Conservation (phyloP, 2,329 filamentous ascomycete genomes). For the Aspergillus felis region DNA sequence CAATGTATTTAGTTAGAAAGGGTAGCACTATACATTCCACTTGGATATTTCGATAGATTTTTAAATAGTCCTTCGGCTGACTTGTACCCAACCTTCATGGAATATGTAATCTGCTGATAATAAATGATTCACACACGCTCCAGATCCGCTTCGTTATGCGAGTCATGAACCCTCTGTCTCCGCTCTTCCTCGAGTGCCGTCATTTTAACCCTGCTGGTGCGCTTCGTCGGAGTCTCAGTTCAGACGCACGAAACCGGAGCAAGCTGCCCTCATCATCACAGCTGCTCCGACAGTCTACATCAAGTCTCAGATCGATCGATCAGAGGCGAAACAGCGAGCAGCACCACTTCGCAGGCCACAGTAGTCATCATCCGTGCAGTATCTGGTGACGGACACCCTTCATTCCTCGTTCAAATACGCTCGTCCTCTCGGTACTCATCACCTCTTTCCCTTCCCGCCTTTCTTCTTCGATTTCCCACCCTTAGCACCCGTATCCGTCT, state of each 20-base stretch:
- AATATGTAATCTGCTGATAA: not conserved
- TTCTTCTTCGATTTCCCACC: slow-evolving; percentile 51
- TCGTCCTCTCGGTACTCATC: slow-evolving; percentile 7
- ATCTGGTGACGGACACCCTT: not conserved
- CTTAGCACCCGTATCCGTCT: slow-evolving; percentile 20
- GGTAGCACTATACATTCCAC: slow-evolving; percentile 18
- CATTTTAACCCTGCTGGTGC: not conserved
- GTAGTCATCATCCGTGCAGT: not conserved
- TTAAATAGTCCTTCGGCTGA: not conserved
- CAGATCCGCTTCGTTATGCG: not conserved
- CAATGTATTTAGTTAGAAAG: slow-evolving; percentile 18
- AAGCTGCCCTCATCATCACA: not conserved
- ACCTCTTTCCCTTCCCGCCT: slow-evolving; percentile 71
- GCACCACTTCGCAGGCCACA: not conserved
- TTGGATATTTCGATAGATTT: slow-evolving; percentile 11
- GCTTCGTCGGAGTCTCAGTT: not conserved
- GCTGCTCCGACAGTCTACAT: not conserved
- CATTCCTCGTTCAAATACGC: not conserved
- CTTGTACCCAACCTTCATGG: not conserved
- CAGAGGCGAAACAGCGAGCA: not conserved
- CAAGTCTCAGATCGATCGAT: not conserved
- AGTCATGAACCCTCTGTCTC: not conserved
- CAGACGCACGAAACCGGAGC: not conserved
- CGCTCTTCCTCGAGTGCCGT: not conserved
- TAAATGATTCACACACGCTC: too few species aligned